Conservation (phyloP, 805 yeast genomes). For the Myxozyma sirexii region DNA sequence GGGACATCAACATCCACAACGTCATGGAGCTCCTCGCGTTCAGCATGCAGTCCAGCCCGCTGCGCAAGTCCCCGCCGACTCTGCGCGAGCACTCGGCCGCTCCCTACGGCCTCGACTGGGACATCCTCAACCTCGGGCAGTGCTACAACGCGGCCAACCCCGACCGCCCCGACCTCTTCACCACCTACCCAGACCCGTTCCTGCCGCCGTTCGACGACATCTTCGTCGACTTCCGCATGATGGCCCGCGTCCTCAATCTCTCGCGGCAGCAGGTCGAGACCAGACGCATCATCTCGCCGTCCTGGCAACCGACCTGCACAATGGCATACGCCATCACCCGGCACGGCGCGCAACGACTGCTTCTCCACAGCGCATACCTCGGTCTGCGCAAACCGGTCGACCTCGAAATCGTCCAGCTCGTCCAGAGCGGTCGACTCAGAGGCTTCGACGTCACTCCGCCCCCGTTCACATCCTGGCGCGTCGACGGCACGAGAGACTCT, state of each 20-base stretch:
- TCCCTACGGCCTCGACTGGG: conserved; percentile 30
- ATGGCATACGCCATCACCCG: conserved; percentile 21
- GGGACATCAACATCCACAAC: conserved; percentile 16
- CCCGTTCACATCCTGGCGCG: conserved; percentile 15
- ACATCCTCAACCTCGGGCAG: conserved; percentile 17
- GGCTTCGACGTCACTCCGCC: conserved; percentile 24
- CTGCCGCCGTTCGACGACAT: not conserved
- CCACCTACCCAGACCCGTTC: conserved; percentile 2
- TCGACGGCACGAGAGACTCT: conserved; percentile 18
- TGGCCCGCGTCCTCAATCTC: not conserved
- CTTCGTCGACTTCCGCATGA: not conserved
- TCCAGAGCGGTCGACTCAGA: conserved; percentile 10
- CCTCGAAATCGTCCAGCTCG: conserved; percentile 9
- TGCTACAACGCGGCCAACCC: conserved; percentile 14
- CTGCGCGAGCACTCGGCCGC: conserved; percentile 6
- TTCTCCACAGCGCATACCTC: conserved; percentile 10
- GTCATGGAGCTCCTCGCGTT: conserved; percentile 1
- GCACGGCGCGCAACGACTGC: conserved; percentile 25
- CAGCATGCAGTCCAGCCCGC: conserved; percentile 11
- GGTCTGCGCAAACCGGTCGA: conserved; percentile 21
- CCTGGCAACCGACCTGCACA: not conserved
- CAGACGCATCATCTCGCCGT: not conserved
- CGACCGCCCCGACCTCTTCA: conserved; percentile 6
- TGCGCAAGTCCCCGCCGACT: conserved; percentile 7
- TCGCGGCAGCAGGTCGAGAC: not conserved